Base-by-base conservation (phyloP, 345 rosid species). In the Cardamine chenopodiifolia region DNA sequence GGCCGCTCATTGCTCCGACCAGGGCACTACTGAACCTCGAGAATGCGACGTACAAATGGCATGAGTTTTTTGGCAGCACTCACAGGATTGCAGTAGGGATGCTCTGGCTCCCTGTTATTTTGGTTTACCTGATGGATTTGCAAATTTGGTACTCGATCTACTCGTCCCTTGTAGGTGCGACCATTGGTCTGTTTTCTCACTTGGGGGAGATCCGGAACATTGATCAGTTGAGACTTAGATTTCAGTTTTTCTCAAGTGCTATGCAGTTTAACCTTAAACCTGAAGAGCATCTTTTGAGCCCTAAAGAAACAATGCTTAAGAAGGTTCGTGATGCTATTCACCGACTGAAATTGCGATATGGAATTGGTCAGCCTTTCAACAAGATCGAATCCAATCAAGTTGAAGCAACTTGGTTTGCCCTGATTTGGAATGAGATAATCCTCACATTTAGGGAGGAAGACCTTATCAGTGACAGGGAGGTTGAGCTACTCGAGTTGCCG, bases 261-360 rank as follows among this genome's bases (percentile, higher is more conserved):
- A 44, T 93, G 89, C 98, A 93, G 71, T 93, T 93, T 79, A 91
- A 90, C 82, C 89, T 93, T 58, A 88, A 86, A 89, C 86, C 98
- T 1, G 98, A 85, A 74, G 88, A 89, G 62, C 88, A 73, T 62
- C 68, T 52, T 29, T 61, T 49, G 47, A 67, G 79, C 65, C 76
- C 90, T 31, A 82, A 88, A 67, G 87, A 73, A 60, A 89, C 92
- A 29, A 40, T 91, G 70, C 85, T 89, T 78, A 91, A 78, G 85
- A 93, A 89, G 88, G 74, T 80, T 23, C 86, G 91, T 3, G 97
- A 93, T 77, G 90, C 96, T 32, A 85, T 90, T 64, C 96, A 77
- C 73, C 80, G 96, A 61, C 66, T 90, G 68, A 87, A 83, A 82
- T 79, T 93, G 68, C 83, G 97, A 22, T 93, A 91, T 81, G 98